A percentile compares a stretch with the other conserved stretches of the same genome.
These are phyloP conservation scores for Saccharomyces uvarum DNA, from an alignment of 1,139 yeast genomes.

Conservation along the genomic window DNA sequence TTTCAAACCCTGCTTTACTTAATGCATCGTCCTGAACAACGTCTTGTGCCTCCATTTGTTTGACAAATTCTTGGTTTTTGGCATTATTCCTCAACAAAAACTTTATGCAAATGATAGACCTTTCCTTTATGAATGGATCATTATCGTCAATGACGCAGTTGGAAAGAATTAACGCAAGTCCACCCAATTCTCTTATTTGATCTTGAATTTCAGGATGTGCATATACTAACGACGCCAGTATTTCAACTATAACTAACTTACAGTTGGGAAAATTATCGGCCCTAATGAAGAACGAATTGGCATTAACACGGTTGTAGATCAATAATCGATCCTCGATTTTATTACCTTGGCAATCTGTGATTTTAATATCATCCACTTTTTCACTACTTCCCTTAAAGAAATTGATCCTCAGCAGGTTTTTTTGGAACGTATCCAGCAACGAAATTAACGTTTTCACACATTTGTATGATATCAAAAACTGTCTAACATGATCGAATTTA, in stretches of 20 bases:
- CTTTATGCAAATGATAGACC: conserved; percentile 71
- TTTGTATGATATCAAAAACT: conserved; percentile 45
- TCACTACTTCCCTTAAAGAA: conserved; percentile 26
- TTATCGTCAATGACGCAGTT: conserved; percentile 80
- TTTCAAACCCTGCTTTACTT: conserved; percentile 52
- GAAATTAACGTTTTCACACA: conserved; percentile 41
- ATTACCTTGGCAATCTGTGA: conserved; percentile 26
- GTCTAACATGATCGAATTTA: conserved; percentile 45
- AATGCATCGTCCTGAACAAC: conserved; percentile 44
- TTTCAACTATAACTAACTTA: conserved; percentile 55
- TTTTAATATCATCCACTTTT: conserved; percentile 27
- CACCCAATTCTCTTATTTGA: conserved; percentile 54
- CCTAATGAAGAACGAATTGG: conserved; percentile 17
- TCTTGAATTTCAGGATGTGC: conserved; percentile 57
- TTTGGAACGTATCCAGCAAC: conserved; percentile 44
- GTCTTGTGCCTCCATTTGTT: conserved; percentile 50
- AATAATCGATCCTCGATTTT: conserved; percentile 19
- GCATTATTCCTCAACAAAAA: conserved; percentile 56
- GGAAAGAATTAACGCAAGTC: conserved; percentile 63
- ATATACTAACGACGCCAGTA: conserved; percentile 48
- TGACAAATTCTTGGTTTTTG: conserved; percentile 68
- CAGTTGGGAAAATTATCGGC: conserved; percentile 48
- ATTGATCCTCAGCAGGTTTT: conserved; percentile 36
- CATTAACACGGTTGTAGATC: conserved; percentile 17
- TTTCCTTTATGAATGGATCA: conserved; percentile 83